These are phyloP conservation scores for Malbranchea cinnamomea DNA, from an alignment of 2,329 filamentous ascomycete genomes.

Conservation along the genomic window DNA sequence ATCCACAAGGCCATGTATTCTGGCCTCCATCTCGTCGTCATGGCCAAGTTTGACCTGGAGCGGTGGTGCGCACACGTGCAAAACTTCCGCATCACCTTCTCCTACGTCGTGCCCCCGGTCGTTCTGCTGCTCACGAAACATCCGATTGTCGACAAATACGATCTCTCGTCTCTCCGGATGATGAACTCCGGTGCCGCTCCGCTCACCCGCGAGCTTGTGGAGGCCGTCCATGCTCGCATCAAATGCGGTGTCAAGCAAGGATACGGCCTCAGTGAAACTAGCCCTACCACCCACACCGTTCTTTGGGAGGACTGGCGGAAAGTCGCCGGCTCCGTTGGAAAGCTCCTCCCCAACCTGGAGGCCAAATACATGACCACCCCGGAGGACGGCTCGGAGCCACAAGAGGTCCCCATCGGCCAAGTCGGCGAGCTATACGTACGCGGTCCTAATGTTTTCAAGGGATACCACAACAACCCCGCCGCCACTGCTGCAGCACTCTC, in stretches of 20 bases:
- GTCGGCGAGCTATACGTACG: constrained; percentile 55
- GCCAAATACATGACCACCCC: constrained; percentile 60
- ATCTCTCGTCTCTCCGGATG: constrained; percentile 65
- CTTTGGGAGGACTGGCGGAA: constrained; percentile 60
- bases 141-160: constrained; percentile 62
- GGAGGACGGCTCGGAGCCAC: constrained; percentile 30
- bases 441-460: constrained; percentile 49
- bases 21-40: constrained; percentile 53
- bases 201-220: constrained; percentile 63
- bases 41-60: constrained; percentile 70
- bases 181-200: constrained; percentile 81
- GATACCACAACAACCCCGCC: constrained; percentile 44
- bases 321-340: constrained; percentile 64
- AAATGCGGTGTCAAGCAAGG: constrained; percentile 78
- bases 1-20: constrained; percentile 53
- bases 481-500: constrained; percentile 43
- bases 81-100: constrained; percentile 57
- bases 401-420: constrained; percentile 47
- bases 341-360: constrained; percentile 61
- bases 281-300: constrained; percentile 62
- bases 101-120: constrained; percentile 73
- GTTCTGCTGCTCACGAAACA: constrained; percentile 68
- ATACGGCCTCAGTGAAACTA: constrained; percentile 80
- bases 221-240: constrained; percentile 58
- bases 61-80: constrained; percentile 65